Percentiles rank a stretch among this genome's conserved stretches.
These are phyloP conservation scores for Cutaneotrichosporon mucoides DNA, from an alignment of 1,284 basidiomycete species.

Conservation along the genomic window DNA sequence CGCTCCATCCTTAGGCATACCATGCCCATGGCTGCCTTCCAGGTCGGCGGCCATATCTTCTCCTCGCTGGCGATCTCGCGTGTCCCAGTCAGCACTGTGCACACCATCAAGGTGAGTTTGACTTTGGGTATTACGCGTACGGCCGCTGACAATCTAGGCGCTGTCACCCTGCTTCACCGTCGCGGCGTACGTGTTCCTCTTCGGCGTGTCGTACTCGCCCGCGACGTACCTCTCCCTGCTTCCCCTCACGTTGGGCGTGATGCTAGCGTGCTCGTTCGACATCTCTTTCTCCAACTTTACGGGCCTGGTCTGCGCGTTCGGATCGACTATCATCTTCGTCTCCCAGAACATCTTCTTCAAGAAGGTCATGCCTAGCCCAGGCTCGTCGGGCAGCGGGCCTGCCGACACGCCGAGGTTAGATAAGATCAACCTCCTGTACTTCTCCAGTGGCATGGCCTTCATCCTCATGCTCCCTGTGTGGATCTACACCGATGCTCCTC, in stretches of 20 bases:
- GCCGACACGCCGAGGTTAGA: slow-evolving; percentile 64
- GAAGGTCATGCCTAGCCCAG: slow-evolving; percentile 82
- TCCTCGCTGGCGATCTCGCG: slow-evolving; percentile 93
- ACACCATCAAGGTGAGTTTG: slow-evolving; percentile 87
- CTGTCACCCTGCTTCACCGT: slow-evolving; percentile 96
- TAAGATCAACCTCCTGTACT: slow-evolving; percentile 94
- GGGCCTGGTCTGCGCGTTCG: slow-evolving; percentile 85
- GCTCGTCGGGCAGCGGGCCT: slow-evolving; percentile 30
- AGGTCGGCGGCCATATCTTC: slow-evolving; percentile 92
- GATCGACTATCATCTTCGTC: slow-evolving; percentile 92
- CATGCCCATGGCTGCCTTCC: slow-evolving; percentile 86
- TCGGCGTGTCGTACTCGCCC: slow-evolving; percentile 84
- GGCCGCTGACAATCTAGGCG: slow-evolving; percentile 57
- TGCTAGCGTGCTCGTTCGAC: slow-evolving; percentile 94
- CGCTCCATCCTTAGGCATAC: slow-evolving; percentile 70
- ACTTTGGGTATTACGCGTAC: not conserved
- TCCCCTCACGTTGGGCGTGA: slow-evolving; percentile 90
- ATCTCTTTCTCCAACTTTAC: slow-evolving; percentile 75
- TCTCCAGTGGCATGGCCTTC: slow-evolving; percentile 92
- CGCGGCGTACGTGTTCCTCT: slow-evolving; percentile 84
- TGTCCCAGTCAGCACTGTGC: slow-evolving; percentile 95
- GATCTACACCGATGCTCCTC: slow-evolving; percentile 76
- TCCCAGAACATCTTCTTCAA: slow-evolving; percentile 99
- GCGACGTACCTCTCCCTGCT: slow-evolving; percentile 92
- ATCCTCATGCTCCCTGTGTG: slow-evolving; percentile 91